These are phyloP conservation scores for Aspergillus asperescens DNA, from an alignment of 495 filamentous ascomycete genomes.

Conservation along the genomic window DNA sequence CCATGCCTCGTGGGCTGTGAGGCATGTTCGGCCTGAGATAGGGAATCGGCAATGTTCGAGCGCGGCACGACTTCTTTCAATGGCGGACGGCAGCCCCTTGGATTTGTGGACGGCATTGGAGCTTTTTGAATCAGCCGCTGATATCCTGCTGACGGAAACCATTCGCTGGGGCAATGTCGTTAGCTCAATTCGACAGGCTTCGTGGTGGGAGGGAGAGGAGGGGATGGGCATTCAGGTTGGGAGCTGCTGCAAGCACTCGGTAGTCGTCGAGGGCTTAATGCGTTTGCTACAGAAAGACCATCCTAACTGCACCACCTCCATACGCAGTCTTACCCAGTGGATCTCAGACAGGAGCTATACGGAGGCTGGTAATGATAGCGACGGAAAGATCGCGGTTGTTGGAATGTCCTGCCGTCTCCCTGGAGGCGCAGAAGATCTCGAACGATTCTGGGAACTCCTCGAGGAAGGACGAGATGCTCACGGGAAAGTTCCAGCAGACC, in stretches of 20 bases:
- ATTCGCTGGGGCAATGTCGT: not conserved
- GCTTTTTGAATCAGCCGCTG: not conserved
- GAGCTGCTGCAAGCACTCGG: too few species aligned
- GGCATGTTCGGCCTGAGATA: not conserved
- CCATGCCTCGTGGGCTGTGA: not conserved
- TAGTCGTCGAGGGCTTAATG: too few species aligned
- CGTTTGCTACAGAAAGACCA: too few species aligned
- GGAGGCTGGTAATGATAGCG: too few species aligned
- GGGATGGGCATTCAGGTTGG: too few species aligned
- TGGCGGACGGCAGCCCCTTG: not conserved
- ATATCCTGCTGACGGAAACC: not conserved
- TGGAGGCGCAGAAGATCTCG: slow-evolving; percentile 7
- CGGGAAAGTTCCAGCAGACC: slow-evolving; percentile 31
- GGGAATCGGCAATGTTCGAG: not conserved
- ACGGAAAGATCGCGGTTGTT: slow-evolving; percentile 44
- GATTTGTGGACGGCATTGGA: not conserved
- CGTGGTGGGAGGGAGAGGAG: too few species aligned
- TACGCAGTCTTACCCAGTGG: too few species aligned
- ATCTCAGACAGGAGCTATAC: too few species aligned
- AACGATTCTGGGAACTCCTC: slow-evolving; percentile 35
- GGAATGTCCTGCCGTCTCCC: slow-evolving; percentile 57
- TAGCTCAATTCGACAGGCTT: too few species aligned
- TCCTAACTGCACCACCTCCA: too few species aligned
- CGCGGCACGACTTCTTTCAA: not conserved
- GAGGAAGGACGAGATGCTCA: slow-evolving; percentile 35